Evolutionary conservation across 2,329 filamentous ascomycete species (phyloP).

Genomic region (Thermothelomyces thermophilus): DNA sequence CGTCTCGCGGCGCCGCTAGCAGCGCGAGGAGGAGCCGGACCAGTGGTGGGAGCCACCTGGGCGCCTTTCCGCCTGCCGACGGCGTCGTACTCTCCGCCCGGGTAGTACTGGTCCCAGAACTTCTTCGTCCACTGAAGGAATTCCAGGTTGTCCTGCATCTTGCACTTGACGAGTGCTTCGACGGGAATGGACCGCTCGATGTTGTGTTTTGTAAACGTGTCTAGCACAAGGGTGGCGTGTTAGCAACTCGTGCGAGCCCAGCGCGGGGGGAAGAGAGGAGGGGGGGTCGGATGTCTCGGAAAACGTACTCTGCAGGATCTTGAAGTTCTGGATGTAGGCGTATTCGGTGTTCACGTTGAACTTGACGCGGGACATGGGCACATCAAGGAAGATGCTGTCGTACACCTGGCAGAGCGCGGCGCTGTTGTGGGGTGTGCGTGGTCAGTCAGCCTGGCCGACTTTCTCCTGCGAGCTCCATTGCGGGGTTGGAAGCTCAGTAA

Average conservation of each 20-base stretch:
- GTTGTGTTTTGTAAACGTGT: conserved; percentile 75
- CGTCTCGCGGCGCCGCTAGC: conserved; percentile 20
- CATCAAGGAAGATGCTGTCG: conserved; percentile 93
- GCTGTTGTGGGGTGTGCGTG: conserved; percentile 42
- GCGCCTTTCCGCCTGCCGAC: conserved; percentile 75
- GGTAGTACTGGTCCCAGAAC: conserved; percentile 98
- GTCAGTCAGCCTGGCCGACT: conserved; percentile 13
- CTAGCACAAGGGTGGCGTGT: conserved; percentile 36
- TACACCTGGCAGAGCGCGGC: conserved; percentile 96
- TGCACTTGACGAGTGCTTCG: conserved; percentile 87
- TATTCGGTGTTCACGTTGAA: conserved; percentile 98
- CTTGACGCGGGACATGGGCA: conserved; percentile 93
- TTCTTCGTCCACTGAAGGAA: conserved; percentile 96
- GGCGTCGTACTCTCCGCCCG: conserved; percentile 94
- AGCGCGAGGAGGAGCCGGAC: conserved; percentile 35
- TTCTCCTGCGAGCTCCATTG: not conserved
- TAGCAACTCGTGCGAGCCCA: conserved; percentile 9
- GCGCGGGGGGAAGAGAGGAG: no score
- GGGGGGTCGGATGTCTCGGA: not conserved
- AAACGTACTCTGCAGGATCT: conserved; percentile 82
- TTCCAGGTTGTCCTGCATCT: conserved; percentile 99
- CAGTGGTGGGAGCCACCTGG: conserved; percentile 46
- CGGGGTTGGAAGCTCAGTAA: conserved; percentile 23
- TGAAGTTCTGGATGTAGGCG: conserved; percentile 97
- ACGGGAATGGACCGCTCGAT: conserved; percentile 89